A percentile compares a stretch with the other conserved stretches of the same genome.
Conservation (phyloP, 495 filamentous ascomycete genomes). For the Venustampulla echinocandica region DNA sequence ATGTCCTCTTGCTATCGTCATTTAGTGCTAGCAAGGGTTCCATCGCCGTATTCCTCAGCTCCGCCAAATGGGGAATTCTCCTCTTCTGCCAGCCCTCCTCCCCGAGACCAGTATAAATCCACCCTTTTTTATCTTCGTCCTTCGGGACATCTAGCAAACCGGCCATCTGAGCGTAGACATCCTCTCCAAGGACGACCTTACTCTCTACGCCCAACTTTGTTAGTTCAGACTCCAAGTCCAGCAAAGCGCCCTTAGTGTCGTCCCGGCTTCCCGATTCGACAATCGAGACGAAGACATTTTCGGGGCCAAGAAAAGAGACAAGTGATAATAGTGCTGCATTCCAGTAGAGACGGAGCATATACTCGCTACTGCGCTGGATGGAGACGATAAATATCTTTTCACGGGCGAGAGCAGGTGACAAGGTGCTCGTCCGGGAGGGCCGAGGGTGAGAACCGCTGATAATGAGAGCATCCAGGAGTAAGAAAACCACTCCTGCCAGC, state of each 20-base stretch:
- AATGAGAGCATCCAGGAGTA: background rate
- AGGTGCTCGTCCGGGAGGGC: background rate
- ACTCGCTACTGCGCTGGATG: conserved; percentile 27
- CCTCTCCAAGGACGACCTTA: conserved; percentile 38
- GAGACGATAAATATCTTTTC: background rate
- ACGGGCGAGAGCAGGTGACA: background rate
- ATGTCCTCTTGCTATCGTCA: conserved; percentile 37
- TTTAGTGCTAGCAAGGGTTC: conserved; percentile 34
- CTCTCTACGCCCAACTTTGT: conserved; percentile 42
- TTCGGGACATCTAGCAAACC: conserved; percentile 42
- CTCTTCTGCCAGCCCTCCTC: conserved; percentile 38
- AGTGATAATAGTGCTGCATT: conserved; percentile 50
- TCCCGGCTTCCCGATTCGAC: conserved; percentile 69
- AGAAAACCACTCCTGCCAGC: too few relatives aligned
- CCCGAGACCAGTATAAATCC: conserved; percentile 45
- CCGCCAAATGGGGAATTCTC: conserved; percentile 61
- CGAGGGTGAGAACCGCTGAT: background rate
- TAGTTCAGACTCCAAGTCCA: conserved; percentile 48
- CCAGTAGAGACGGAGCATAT: conserved; percentile 54
- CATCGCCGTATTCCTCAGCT: conserved; percentile 50
- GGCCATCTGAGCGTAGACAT: conserved; percentile 41
- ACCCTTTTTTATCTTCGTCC: conserved; percentile 41
- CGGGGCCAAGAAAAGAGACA: conserved; percentile 44
- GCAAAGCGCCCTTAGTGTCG: conserved; percentile 54
- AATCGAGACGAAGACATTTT: conserved; percentile 64